These are phyloP conservation scores for Alternaria solani DNA, from an alignment of 2,329 filamentous ascomycete species.

Conservation along the genomic window DNA sequence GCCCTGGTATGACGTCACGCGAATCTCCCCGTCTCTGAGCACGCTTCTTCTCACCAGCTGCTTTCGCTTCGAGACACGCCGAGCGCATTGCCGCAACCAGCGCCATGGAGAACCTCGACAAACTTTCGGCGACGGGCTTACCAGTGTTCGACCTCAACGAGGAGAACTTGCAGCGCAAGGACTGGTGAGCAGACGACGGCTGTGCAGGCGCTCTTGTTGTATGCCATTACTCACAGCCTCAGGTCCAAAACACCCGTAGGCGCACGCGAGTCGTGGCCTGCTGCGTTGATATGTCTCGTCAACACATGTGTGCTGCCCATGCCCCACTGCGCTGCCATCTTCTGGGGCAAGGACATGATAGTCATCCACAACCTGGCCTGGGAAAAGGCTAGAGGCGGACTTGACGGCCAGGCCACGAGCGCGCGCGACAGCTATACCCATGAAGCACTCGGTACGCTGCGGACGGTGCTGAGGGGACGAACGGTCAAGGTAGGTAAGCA, in stretches of 20 bases:
- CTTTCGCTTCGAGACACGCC: slow-evolving; percentile 7
- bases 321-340: slow-evolving; percentile 53
- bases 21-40: slow-evolving; percentile 4
- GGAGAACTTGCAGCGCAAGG: slow-evolving; percentile 37
- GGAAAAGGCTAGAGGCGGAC: slow-evolving; percentile 45
- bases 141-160: slow-evolving; percentile 43
- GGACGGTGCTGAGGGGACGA: slow-evolving; percentile 44
- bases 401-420: slow-evolving; percentile 47
- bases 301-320: slow-evolving; percentile 51
- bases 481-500: slow-evolving; percentile 52
- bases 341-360: slow-evolving; percentile 52
- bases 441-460: slow-evolving; percentile 47
- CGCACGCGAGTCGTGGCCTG: slow-evolving; percentile 47
- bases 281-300: slow-evolving; percentile 40
- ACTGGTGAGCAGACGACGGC: slow-evolving; percentile 32
- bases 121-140: slow-evolving; percentile 40
- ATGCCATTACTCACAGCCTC: slow-evolving; percentile 6
- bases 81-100: slow-evolving; percentile 4
- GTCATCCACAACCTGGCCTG: slow-evolving; percentile 55
- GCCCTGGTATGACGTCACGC: slow-evolving; percentile 20
- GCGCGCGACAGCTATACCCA: slow-evolving; percentile 44
- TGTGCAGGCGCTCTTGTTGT: background rate
- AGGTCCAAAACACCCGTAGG: slow-evolving; percentile 47
- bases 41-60: slow-evolving; percentile 14
- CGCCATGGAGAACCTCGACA: slow-evolving; percentile 39